Conservation (phyloP, 83 land plant genomes). For the Larix sibirica region DNA sequence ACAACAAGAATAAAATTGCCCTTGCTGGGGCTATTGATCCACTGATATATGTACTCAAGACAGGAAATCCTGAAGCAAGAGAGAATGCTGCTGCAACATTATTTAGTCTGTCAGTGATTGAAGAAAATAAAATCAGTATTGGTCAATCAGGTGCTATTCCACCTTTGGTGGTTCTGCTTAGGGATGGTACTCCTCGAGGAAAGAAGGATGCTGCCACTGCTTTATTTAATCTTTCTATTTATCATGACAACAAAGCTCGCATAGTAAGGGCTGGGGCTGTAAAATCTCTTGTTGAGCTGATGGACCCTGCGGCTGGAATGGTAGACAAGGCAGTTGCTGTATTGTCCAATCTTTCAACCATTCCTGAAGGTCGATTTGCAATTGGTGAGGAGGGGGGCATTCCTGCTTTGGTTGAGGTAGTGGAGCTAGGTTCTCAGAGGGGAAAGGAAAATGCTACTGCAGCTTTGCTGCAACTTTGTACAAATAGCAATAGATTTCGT, state of each 20-base stretch:
- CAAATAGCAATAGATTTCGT: constrained; percentile 51
- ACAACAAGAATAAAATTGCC: constrained; percentile 53
- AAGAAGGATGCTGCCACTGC: constrained; percentile 79
- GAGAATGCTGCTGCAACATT: constrained; percentile 76
- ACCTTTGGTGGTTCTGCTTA: constrained; percentile 52
- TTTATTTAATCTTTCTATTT: constrained; percentile 58
- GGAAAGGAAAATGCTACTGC: constrained; percentile 74
- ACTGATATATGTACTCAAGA: constrained; percentile 54
- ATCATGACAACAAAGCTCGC: constrained; percentile 47
- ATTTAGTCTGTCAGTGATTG: constrained; percentile 61
- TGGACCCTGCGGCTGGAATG: constrained; percentile 64
- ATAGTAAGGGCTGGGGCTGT: constrained; percentile 62
- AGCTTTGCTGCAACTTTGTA: constrained; percentile 44
- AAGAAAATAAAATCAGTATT: constrained; percentile 54
- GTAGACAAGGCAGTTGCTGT: constrained; percentile 67
- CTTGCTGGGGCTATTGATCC: constrained; percentile 57
- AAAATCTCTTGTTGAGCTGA: constrained; percentile 34
- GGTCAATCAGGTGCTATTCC: constrained; percentile 59
- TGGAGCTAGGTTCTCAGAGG: constrained; percentile 53
- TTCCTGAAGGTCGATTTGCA: constrained; percentile 46
- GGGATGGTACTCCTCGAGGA: constrained; percentile 60
- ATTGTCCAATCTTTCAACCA: constrained; percentile 52
- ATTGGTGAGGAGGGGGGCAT: constrained; percentile 54
- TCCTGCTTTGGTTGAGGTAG: constrained; percentile 55
- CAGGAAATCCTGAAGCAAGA: constrained; percentile 46